These are phyloP conservation scores for Fusarium cyanostomum DNA, from an alignment of 2,329 filamentous ascomycete species.

Conservation along the genomic window DNA sequence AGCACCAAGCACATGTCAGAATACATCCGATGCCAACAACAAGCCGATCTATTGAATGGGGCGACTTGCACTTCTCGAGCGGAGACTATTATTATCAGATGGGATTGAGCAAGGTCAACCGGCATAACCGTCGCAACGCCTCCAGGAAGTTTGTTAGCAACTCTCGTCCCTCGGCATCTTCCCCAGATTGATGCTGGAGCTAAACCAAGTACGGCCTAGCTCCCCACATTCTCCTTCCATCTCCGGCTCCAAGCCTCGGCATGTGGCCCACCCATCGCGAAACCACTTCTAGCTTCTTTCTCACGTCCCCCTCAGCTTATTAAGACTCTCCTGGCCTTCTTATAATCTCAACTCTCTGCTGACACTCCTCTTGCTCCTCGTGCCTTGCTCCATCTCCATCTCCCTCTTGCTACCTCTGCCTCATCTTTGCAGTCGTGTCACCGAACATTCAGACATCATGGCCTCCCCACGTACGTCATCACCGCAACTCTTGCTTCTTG, in stretches of 20 bases:
- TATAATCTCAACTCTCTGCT: slow-evolving; percentile 29
- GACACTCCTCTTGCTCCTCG: neutral
- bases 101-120: slow-evolving; percentile 9
- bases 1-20: slow-evolving; percentile 33
- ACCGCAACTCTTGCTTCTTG: neutral
- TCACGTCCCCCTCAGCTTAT: slow-evolving; percentile 36
- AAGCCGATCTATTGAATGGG: no score
- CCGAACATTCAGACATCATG: slow-evolving; percentile 60
- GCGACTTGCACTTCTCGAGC: no score
- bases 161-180: slow-evolving; percentile 42
- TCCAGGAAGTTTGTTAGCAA: slow-evolving; percentile 4
- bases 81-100: no score
- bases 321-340: slow-evolving; percentile 15
- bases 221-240: slow-evolving; percentile 19
- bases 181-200: slow-evolving; percentile 37
- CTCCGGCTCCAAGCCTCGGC: slow-evolving; percentile 38
- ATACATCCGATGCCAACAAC: neutral
- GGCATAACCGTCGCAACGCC: neutral
- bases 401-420: neutral
- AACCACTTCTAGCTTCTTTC: slow-evolving; percentile 14
- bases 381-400: slow-evolving; percentile 1
- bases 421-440: slow-evolving; percentile 12
- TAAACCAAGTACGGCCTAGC: slow-evolving; percentile 22
- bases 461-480: slow-evolving; percentile 78
- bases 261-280: slow-evolving; percentile 29